phyloP scores from a whole-genome alignment of 1,284 basidiomycete species.

The Trametes pubescens region DNA sequence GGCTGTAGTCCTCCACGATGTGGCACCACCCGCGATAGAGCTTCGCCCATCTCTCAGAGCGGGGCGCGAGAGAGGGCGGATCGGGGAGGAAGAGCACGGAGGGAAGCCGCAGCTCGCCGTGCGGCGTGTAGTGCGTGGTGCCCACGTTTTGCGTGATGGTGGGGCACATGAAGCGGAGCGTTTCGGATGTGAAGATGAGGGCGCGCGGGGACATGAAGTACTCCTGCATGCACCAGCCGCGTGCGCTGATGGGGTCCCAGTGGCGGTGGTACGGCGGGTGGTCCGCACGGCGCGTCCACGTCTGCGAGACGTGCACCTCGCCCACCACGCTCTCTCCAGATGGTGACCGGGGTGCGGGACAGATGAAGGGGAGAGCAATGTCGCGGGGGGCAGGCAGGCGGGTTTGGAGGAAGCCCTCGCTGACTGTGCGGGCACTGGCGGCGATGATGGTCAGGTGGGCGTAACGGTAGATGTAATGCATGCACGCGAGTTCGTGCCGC shows the following conservation, averaged over 20 bases:
- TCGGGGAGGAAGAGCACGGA: slow-evolving; percentile 20
- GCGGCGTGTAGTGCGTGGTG: slow-evolving; percentile 12
- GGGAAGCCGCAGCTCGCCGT: slow-evolving; percentile 9
- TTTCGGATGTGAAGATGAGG: slow-evolving; percentile 17
- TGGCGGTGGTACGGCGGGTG: not conserved
- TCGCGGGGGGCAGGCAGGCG: not conserved
- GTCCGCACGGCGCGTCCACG: not conserved
- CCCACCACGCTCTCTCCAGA: slow-evolving; percentile 7
- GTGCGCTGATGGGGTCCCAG: slow-evolving; percentile 13
- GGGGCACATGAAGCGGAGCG: slow-evolving; percentile 26
- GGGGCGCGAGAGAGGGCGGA: not conserved
- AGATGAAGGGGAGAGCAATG: not conserved
- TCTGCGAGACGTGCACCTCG: slow-evolving; percentile 19
- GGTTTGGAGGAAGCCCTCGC: not conserved
- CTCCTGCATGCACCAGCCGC: slow-evolving; percentile 27
- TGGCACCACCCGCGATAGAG: slow-evolving; percentile 17
- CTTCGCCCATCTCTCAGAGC: not conserved
- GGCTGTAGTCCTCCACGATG: slow-evolving; percentile 25
- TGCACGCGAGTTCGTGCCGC: slow-evolving; percentile 1
- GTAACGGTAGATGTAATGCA: slow-evolving; percentile 11
- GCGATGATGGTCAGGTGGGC: slow-evolving; percentile 15
- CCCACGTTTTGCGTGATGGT: slow-evolving; percentile 22
- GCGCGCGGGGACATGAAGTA: slow-evolving; percentile 19
- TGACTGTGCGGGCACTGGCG: not conserved
- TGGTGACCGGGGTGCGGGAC: not conserved